Conservation (phyloP, 2,329 filamentous ascomycete genomes). For the Cladosporium sp. region DNA sequence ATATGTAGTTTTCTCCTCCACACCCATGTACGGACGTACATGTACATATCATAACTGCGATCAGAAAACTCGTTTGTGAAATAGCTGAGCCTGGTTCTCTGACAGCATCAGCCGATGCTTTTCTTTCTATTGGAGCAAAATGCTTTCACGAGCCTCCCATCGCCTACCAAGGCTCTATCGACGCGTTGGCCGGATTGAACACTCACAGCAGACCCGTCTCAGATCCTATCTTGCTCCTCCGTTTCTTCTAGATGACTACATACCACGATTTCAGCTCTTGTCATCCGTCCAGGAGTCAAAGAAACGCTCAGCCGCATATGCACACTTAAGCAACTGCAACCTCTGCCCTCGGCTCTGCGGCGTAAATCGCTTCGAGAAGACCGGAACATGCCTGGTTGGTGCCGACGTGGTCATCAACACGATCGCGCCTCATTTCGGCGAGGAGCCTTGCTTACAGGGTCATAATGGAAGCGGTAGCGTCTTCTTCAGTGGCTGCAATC, state of each 20-base stretch:
- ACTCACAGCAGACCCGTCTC: conserved; percentile 5
- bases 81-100: too few species aligned
- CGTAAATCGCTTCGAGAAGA: conserved; percentile 75
- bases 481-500: conserved; percentile 73
- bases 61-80: too few species aligned
- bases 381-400: conserved; percentile 73
- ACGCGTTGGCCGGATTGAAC: conserved; percentile 3
- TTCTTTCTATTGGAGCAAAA: conserved; percentile 13
- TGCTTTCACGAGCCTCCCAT: conserved; percentile 11
- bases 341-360: conserved; percentile 72
- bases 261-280: conserved; percentile 65
- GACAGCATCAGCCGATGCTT: background rate
- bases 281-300: conserved; percentile 63
- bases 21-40: too few species aligned
- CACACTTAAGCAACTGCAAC: conserved; percentile 73
- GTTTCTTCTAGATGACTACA: conserved; percentile 70
- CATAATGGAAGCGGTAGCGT: conserved; percentile 75
- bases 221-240: conserved; percentile 48
- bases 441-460: conserved; percentile 78
- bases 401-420: conserved; percentile 72
- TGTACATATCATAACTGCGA: too few species aligned
- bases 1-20: too few species aligned
- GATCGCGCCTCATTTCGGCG: conserved; percentile 80
- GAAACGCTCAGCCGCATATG: conserved; percentile 69
- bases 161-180: background rate